Conservation (phyloP, 352 stramenopile species). For the Phytophthora foliorum region DNA sequence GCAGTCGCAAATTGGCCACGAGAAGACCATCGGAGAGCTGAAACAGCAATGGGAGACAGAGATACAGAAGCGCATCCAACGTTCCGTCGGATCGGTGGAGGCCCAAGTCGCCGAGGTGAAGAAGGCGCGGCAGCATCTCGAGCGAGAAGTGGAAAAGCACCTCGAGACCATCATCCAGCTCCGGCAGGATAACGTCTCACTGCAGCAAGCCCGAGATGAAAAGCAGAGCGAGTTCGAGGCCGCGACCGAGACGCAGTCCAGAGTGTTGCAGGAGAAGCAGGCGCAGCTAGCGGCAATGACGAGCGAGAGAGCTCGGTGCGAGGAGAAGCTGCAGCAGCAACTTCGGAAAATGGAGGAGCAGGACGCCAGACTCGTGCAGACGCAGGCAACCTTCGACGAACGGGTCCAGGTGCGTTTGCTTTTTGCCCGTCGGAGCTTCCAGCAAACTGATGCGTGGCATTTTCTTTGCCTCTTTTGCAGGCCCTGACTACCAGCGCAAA, state of each 20-base stretch:
- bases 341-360: constrained; percentile 56
- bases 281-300: constrained; percentile 37
- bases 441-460: not conserved
- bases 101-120: constrained; percentile 75
- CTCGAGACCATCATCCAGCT: constrained; percentile 59
- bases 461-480: constrained; percentile 14
- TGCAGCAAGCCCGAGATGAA: constrained; percentile 59
- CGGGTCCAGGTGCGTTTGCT: constrained; percentile 45
- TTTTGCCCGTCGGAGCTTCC: not conserved
- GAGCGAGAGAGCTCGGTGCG: constrained; percentile 46
- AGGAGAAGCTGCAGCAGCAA: constrained; percentile 56
- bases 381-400: constrained; percentile 60
- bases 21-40: constrained; percentile 59
- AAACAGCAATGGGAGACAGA: constrained; percentile 68
- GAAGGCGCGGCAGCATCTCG: constrained; percentile 60
- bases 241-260: constrained; percentile 51
- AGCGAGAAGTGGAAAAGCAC: constrained; percentile 76
- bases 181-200: constrained; percentile 63
- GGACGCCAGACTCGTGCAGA: constrained; percentile 40
- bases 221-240: constrained; percentile 37
- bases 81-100: constrained; percentile 62
- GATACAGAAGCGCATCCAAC: constrained; percentile 63
- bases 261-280: constrained; percentile 56
- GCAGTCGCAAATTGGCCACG: constrained; percentile 61
- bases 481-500: constrained; percentile 40